Evolutionary conservation across 306 rosid species (phyloP).

Genomic region (Oemleria cerasiformis): DNA sequence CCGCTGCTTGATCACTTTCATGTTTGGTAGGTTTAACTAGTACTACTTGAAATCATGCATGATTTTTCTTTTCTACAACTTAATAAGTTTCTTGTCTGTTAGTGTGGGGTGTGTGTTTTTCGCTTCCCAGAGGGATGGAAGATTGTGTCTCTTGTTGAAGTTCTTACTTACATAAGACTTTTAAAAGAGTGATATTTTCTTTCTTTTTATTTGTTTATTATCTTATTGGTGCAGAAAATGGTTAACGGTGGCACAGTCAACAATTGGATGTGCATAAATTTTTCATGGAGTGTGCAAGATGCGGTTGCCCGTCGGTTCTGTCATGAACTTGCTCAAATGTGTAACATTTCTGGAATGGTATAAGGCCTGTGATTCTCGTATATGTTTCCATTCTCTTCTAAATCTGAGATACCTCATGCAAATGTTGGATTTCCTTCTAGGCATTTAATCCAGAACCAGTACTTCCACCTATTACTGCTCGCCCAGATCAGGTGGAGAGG

Average conservation of each 20-base stretch:
- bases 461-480: conserved; percentile 53
- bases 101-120: background rate
- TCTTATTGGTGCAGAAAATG: conserved; percentile 71
- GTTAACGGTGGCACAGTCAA: conserved; percentile 89
- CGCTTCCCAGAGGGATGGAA: background rate
- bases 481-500: conserved; percentile 86
- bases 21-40: background rate
- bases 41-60: background rate
- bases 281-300: conserved; percentile 76
- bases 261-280: conserved; percentile 86
- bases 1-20: background rate
- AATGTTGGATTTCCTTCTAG: conserved; percentile 25
- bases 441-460: conserved; percentile 78
- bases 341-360: conserved; percentile 93
- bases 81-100: background rate
- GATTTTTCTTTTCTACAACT: background rate
- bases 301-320: conserved; percentile 72
- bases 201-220: background rate
- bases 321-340: conserved; percentile 84
- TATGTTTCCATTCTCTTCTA: background rate
- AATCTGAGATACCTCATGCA: background rate
- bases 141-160: background rate
- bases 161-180: background rate
- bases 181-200: background rate
- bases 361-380: conserved; percentile 6